phyloP scores from a whole-genome alignment of 2,329 filamentous ascomycete genomes.

The Diaporthe vexans region DNA sequence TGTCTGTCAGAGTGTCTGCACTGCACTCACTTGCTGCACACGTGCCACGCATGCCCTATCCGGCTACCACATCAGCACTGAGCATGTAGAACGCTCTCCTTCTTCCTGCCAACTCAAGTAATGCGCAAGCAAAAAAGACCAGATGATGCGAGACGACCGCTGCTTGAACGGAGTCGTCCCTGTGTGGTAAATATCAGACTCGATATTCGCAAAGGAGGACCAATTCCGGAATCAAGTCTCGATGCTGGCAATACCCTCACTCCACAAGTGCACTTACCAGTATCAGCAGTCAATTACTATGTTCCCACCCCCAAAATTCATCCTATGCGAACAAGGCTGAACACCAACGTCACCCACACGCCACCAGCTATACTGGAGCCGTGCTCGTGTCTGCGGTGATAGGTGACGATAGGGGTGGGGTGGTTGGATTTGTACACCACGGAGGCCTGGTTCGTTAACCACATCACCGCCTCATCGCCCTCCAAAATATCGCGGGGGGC shows the following conservation, averaged over 20 bases:
- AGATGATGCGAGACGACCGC: conserved; percentile 14
- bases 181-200: not conserved
- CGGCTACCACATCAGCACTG: not conserved
- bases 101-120: not conserved
- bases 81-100: not conserved
- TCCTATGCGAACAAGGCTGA: conserved; percentile 6
- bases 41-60: conserved; percentile 2
- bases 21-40: not conserved
- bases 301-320: not conserved
- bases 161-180: conserved; percentile 9
- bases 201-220: conserved; percentile 15
- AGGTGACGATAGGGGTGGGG: not conserved
- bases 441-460: conserved; percentile 27
- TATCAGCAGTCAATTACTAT: not conserved
- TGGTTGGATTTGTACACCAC: not conserved
- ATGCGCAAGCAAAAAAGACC: not conserved
- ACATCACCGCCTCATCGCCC: conserved; percentile 5
- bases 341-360: not conserved
- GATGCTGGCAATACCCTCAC: not conserved
- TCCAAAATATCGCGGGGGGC: conserved; percentile 3
- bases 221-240: conserved; percentile 1
- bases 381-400: not conserved
- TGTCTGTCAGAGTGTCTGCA: not conserved
- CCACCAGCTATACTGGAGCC: not conserved
- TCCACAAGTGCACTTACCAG: not conserved